phyloP scores from a whole-genome alignment of 2,329 filamentous ascomycete genomes.

The Verticillium longisporum region DNA sequence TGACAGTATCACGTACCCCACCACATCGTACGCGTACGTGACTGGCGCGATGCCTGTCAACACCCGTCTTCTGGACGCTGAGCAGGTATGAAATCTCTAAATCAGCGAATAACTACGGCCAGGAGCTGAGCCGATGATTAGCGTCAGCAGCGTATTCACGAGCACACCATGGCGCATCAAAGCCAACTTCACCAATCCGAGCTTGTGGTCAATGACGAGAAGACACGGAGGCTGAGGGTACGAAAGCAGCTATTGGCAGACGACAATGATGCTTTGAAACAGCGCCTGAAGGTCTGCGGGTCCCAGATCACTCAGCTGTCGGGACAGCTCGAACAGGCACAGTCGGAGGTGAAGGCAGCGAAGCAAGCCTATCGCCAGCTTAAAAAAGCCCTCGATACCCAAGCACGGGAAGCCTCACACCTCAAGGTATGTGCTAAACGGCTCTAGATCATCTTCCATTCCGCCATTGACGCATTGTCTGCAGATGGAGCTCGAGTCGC shows the following conservation, averaged over 20 bases:
- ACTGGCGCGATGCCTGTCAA: not conserved
- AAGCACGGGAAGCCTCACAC: constrained; percentile 39
- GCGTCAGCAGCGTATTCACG: constrained; percentile 39
- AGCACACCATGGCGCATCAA: constrained; percentile 66
- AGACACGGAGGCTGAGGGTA: constrained; percentile 61
- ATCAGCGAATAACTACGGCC: not conserved
- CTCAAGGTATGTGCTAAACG: constrained; percentile 32
- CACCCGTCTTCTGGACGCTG: constrained; percentile 3
- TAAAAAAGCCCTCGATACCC: constrained; percentile 39
- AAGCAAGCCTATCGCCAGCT: constrained; percentile 35
- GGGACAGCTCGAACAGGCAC: constrained; percentile 30
- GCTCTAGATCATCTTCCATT: not conserved
- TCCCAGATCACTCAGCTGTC: constrained; percentile 46
- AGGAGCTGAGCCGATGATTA: constrained; percentile 15
- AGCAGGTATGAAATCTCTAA: constrained; percentile 4
- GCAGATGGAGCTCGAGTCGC: constrained; percentile 64
- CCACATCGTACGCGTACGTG: not conserved
- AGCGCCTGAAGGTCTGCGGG: constrained; percentile 54
- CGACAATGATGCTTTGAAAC: constrained; percentile 63
- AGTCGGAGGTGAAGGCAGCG: constrained; percentile 33
- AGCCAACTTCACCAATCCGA: constrained; percentile 57
- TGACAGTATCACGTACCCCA: not conserved
- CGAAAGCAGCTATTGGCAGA: constrained; percentile 66
- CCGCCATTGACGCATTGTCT: not conserved
- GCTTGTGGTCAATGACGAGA: constrained; percentile 67